Evolutionary conservation across 164 flowering plant genomes (phyloP).

Genomic region (Amborella trichopoda): DNA sequence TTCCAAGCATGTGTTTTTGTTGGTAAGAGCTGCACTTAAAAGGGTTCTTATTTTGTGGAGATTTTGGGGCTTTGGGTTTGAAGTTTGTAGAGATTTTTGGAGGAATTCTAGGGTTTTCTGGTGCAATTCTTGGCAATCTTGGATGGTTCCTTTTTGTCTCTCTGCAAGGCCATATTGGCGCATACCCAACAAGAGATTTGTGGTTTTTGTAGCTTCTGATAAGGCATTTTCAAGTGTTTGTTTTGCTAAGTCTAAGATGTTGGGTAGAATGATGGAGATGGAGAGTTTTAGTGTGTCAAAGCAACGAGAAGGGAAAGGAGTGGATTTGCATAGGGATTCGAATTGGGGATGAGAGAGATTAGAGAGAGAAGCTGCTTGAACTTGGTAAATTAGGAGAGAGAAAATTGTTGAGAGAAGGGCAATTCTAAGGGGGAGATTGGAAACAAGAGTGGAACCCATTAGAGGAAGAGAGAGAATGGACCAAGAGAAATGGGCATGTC

Average conservation of each 20-base stretch:
- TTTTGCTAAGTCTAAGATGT: slow-evolving; percentile 23
- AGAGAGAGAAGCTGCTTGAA: too few species aligned
- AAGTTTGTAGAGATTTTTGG: slow-evolving; percentile 20
- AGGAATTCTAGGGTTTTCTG: slow-evolving; percentile 47
- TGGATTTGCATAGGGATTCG: slow-evolving; percentile 48
- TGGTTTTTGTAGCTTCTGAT: slow-evolving; percentile 38
- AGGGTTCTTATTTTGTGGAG: slow-evolving; percentile 41
- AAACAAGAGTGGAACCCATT: too few species aligned
- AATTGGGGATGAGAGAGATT: too few species aligned
- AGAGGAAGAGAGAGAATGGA: too few species aligned
- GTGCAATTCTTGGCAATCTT: slow-evolving; percentile 80
- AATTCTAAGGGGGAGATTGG: too few species aligned
- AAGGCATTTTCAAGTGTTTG: slow-evolving; percentile 55
- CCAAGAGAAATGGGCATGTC: too few species aligned
- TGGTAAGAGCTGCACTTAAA: slow-evolving; percentile 82
- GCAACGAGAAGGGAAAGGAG: slow-evolving; percentile 71
- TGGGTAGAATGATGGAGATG: slow-evolving; percentile 16
- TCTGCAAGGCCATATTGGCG: slow-evolving; percentile 28
- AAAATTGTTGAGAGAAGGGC: too few species aligned
- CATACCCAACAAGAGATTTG: slow-evolving; percentile 18
- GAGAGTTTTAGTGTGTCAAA: slow-evolving; percentile 57
- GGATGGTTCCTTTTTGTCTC: slow-evolving; percentile 52
- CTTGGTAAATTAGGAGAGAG: too few species aligned
- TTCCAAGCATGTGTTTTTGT: slow-evolving; percentile 81
- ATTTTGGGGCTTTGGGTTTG: slow-evolving; percentile 23